Evolutionary conservation across 768 basidiomycete genomes (phyloP), one percentile per base, ranked within the genome.

Genomic region (Mycena rebaudengoi): DNA sequence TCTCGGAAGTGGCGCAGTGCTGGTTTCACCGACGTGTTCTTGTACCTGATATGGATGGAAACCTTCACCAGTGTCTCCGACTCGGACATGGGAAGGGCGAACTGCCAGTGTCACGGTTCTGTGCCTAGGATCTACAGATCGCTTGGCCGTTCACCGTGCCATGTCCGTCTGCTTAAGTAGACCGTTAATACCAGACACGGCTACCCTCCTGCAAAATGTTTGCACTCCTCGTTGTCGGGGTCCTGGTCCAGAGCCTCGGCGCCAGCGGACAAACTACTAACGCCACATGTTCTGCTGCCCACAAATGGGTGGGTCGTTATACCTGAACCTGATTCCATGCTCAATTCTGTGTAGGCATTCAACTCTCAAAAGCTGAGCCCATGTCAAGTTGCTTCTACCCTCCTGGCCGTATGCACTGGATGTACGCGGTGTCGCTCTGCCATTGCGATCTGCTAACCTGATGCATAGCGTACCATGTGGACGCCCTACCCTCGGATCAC

Each of bases 351-450:
- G 10, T 54, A 82, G 81, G 77, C 78, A 32, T 78, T 70, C 41
- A 87, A 87, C 59, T 83, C 83, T 23, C 76, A 78, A 50, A 71
- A 72, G 43, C 79, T 86, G 62, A 82, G 73, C 35, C 79, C 80
- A 10, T 81, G 80, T 56, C 1, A 63, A 4, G 65, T 81, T 25
- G 60, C 78, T 21, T 71, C 77, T 1, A 72, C 75, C 59, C 66
- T 82, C 7, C 66, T 76, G 53, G 74, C 76, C 20, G 78, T 70
- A 0, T 81, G 80, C 51, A 69, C 49, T 28, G 72, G 62, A 50
- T 64, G 79, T 80, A 52, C 44, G 35, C 44, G 4, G 40, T n/a
- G 7, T 46, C 11, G 26, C 25, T 21, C n/a, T 7, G 12, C 44
- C 45, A 5, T 20, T 13, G 29, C 28, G 35, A 37, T 20, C 46